Percentiles rank a stretch among this genome's conserved stretches.
These are phyloP conservation scores for Pyrenochaeta sp. DNA, from an alignment of 2,329 filamentous ascomycete species.

Conservation along the genomic window DNA sequence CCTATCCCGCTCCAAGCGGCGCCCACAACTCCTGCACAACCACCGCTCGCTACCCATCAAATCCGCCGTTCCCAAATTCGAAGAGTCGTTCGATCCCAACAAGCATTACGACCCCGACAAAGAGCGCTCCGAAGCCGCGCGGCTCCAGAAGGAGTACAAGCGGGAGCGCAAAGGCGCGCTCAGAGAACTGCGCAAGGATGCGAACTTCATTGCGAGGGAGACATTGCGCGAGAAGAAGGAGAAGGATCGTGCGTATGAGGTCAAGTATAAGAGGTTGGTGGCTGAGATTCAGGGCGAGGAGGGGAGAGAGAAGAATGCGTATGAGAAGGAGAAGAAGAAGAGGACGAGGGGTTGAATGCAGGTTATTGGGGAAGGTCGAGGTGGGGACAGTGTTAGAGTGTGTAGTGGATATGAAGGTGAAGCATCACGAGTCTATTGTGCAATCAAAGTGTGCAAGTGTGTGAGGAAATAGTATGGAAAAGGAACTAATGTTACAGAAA, in stretches of 20 bases:
- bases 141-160: slow-evolving; percentile 90
- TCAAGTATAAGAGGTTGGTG: slow-evolving; percentile 90
- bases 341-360: slow-evolving; percentile 65
- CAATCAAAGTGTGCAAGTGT: too few relatives aligned
- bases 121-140: slow-evolving; percentile 83
- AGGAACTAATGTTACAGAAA: too few relatives aligned
- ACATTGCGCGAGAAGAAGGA: slow-evolving; percentile 91
- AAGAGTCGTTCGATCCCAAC: slow-evolving; percentile 91
- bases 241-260: slow-evolving; percentile 91
- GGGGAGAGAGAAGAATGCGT: slow-evolving; percentile 82
- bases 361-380: too few relatives aligned
- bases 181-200: slow-evolving; percentile 93
- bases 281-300: slow-evolving; percentile 97
- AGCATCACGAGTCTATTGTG: too few relatives aligned
- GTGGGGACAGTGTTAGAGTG: too few relatives aligned
- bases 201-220: slow-evolving; percentile 90
- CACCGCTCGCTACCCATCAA: slow-evolving; percentile 90
- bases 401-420: too few relatives aligned
- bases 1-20: slow-evolving; percentile 70
- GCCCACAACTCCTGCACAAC: slow-evolving; percentile 85
- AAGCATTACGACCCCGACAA: slow-evolving; percentile 97
- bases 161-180: slow-evolving; percentile 93
- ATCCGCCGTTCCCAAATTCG: slow-evolving; percentile 89
- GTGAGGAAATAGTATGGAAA: too few relatives aligned
- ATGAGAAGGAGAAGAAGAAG: slow-evolving; percentile 83